A percentile compares a stretch with the other conserved stretches of the same genome.
These are phyloP conservation scores for Termitomyces sp. DNA, from an alignment of 768 basidiomycete species.

Conservation along the genomic window DNA sequence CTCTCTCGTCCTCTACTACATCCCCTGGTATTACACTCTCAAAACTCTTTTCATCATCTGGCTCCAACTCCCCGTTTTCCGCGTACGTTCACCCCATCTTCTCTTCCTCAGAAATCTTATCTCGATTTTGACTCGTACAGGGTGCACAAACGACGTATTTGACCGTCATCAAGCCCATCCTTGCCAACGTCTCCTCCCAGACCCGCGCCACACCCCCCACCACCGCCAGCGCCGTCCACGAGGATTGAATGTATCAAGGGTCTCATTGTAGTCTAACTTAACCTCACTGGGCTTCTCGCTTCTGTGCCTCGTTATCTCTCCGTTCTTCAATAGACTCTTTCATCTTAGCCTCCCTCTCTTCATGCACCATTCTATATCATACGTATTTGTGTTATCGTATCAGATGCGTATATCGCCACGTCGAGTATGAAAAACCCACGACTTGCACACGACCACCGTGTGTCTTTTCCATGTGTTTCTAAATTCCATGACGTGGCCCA, in stretches of 20 bases:
- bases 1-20: constrained; percentile 82
- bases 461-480: neutral
- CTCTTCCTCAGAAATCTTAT: constrained; percentile 16
- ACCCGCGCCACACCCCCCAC: constrained; percentile 41
- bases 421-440: neutral
- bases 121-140: constrained; percentile 32
- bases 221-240: constrained; percentile 41
- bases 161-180: constrained; percentile 74
- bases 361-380: neutral
- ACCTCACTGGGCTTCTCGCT: neutral
- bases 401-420: neutral
- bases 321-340: neutral
- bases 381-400: neutral
- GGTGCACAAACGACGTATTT: constrained; percentile 85
- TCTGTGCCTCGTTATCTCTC: neutral
- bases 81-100: constrained; percentile 49
- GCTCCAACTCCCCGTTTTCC: constrained; percentile 84
- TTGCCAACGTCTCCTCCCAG: constrained; percentile 56
- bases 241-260: constrained; percentile 9
- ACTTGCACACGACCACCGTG: neutral
- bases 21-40: constrained; percentile 93
- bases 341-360: neutral
- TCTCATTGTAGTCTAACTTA: constrained; percentile 1
- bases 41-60: constrained; percentile 91
- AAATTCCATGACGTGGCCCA: neutral